Evolutionary conservation across 1,139 yeast species (phyloP).

Genomic region (Hyphopichia fennica): DNA sequence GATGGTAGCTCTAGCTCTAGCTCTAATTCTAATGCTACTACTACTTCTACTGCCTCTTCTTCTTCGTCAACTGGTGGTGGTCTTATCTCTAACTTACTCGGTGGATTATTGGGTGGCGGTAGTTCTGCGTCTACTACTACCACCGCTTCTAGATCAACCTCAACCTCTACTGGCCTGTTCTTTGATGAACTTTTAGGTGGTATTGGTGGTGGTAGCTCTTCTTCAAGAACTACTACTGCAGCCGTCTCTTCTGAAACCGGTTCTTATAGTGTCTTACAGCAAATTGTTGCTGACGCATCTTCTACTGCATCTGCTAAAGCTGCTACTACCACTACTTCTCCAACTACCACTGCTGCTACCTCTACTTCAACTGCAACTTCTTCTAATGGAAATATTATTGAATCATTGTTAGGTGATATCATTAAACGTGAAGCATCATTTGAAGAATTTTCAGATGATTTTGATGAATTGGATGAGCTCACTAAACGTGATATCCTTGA

Average conservation of each 20-base stretch:
- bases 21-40: background rate
- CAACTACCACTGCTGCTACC: background rate
- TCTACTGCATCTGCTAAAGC: slow-evolving; percentile 8
- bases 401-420: background rate
- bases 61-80: slow-evolving; percentile 1
- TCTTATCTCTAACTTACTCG: background rate
- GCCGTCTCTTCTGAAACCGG: background rate
- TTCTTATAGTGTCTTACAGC: background rate
- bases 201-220: background rate
- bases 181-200: background rate
- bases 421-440: background rate
- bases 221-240: slow-evolving; percentile 3
- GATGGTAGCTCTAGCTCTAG: background rate
- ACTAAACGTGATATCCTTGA: slow-evolving; percentile 1
- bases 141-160: slow-evolving; percentile 1
- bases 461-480: background rate
- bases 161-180: slow-evolving; percentile 1
- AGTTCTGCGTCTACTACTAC: slow-evolving; percentile 2
- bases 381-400: background rate
- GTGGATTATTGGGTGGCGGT: background rate
- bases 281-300: slow-evolving; percentile 4
- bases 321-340: slow-evolving; percentile 9
- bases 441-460: too few species aligned
- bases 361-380: background rate
- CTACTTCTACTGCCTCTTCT: slow-evolving; percentile 3